Evolutionary conservation across 2,329 filamentous ascomycete genomes (phyloP).

Genomic region (Claviceps purpurea): DNA sequence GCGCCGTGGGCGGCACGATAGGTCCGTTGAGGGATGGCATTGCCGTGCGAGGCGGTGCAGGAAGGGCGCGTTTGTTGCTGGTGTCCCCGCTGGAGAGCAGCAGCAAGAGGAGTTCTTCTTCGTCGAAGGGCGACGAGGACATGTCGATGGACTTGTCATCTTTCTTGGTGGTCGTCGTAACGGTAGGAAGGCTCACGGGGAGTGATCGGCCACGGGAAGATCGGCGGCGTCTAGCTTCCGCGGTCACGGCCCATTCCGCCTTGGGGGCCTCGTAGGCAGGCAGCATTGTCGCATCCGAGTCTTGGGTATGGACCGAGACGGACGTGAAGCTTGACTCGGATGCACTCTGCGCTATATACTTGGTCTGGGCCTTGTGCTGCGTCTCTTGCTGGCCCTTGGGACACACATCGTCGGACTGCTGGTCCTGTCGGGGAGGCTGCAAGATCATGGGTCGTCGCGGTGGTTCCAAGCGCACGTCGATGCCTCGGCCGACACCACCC

Average conservation of each 20-base stretch:
- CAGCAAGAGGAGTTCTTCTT: constrained; percentile 21
- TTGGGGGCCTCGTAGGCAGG: constrained; percentile 8
- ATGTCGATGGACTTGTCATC: constrained; percentile 6
- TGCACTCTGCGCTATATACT: constrained; percentile 1
- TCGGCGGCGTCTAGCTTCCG: neutral
- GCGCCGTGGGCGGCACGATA: constrained; percentile 14
- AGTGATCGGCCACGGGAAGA: constrained; percentile 1
- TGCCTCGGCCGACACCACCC: neutral
- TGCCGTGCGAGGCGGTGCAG: constrained; percentile 17
- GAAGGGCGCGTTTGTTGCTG: constrained; percentile 14
- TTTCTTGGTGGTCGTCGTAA: neutral
- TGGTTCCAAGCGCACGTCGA: neutral
- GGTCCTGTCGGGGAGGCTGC: constrained; percentile 3
- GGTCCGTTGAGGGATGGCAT: constrained; percentile 15
- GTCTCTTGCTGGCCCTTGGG: constrained; percentile 6
- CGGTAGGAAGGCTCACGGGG: constrained; percentile 4
- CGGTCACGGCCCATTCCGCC: constrained; percentile 1
- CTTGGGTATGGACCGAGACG: constrained; percentile 13
- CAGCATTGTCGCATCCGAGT: constrained; percentile 10
- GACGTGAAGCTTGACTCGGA: constrained; percentile 15
- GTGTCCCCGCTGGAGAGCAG: constrained; percentile 13
- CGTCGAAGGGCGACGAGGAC: constrained; percentile 20
- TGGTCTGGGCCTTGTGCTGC: neutral
- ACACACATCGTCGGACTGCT: constrained; percentile 8
- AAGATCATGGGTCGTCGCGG: constrained; percentile 2